phyloP scores from a whole-genome alignment of 1,139 yeast genomes.

The Kodamaea alishanica region DNA sequence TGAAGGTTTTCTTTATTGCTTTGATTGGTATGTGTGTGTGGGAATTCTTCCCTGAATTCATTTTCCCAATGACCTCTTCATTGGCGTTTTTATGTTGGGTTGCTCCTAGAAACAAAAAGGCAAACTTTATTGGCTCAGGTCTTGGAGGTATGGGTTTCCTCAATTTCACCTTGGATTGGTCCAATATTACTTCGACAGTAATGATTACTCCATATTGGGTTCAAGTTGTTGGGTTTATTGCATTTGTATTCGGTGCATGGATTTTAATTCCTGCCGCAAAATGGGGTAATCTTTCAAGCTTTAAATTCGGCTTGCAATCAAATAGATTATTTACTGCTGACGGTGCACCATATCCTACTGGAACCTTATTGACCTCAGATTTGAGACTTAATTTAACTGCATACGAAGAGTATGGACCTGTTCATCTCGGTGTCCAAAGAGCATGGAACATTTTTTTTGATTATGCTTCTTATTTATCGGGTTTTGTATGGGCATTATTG shows the following conservation, averaged over 20 bases:
- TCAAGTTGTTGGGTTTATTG: constrained; percentile 40
- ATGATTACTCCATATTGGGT: constrained; percentile 48
- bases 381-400: constrained; percentile 37
- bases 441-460: constrained; percentile 25
- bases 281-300: constrained; percentile 27
- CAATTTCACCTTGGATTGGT: constrained; percentile 44
- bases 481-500: constrained; percentile 20
- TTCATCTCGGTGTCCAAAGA: constrained; percentile 23
- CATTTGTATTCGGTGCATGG: constrained; percentile 42
- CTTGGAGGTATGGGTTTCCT: constrained; percentile 44
- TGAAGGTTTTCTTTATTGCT: constrained; percentile 31
- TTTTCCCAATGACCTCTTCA: constrained; percentile 41
- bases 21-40: constrained; percentile 31
- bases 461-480: constrained; percentile 21
- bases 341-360: constrained; percentile 37
- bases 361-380: constrained; percentile 29
- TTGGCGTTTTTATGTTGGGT: constrained; percentile 43
- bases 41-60: constrained; percentile 43
- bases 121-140: constrained; percentile 44
- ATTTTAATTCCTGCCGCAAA: constrained; percentile 38
- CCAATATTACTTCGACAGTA: constrained; percentile 41
- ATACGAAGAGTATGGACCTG: constrained; percentile 37
- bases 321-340: constrained; percentile 29
- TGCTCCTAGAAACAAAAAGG: constrained; percentile 34
- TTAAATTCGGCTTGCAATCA: constrained; percentile 38